A percentile compares a stretch with the other conserved stretches of the same genome.
Evolutionary conservation across 345 rosid species (phyloP).

Genomic region (Corymbia maculata): DNA sequence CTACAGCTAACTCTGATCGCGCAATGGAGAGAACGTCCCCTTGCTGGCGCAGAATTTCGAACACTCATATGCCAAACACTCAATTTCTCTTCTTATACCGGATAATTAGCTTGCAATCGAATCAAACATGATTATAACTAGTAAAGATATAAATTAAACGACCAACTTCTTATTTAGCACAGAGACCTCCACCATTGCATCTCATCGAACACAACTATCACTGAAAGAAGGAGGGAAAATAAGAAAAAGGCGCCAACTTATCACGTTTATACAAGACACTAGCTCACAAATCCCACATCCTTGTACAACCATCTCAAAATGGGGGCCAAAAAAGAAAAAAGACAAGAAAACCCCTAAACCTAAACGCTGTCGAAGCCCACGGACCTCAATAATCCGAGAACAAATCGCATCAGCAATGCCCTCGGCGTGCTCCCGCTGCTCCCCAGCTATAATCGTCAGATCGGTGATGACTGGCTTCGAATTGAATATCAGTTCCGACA

Average conservation of each 20-base stretch:
- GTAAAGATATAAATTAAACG: not conserved
- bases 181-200: not conserved
- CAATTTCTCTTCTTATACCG: not conserved
- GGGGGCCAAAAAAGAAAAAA: not conserved
- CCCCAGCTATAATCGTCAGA: conserved; percentile 95
- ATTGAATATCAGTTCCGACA: conserved; percentile 77
- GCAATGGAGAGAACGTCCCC: not conserved
- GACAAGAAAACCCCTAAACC: not conserved
- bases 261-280: not conserved
- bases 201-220: not conserved
- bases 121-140: not conserved
- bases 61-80: not conserved
- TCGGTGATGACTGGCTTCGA: conserved; percentile 97
- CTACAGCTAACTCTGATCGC: not conserved
- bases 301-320: not conserved
- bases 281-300: not conserved
- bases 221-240: not conserved
- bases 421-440: conserved; percentile 59
- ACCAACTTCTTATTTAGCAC: not conserved
- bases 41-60: not conserved
- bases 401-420: conserved; percentile 91
- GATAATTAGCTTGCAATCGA: not conserved
- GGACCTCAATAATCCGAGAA: conserved; percentile 82
- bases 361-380: conserved; percentile 2
- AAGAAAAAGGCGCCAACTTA: not conserved